phyloP scores from a whole-genome alignment of 768 basidiomycete species.

The Flagelloscypha sp. region DNA sequence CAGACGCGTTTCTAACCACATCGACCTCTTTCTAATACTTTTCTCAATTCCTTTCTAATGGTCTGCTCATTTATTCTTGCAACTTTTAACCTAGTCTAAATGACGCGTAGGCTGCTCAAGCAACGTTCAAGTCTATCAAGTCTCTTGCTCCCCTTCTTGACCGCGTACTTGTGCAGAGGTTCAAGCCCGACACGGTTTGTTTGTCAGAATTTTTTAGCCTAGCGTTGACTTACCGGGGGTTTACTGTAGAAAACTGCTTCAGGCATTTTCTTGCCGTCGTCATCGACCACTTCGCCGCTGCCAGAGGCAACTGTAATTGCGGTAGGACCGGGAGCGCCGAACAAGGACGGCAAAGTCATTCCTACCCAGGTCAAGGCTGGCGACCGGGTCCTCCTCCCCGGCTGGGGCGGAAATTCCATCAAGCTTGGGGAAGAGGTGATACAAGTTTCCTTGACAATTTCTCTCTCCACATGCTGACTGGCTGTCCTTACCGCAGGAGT shows the following conservation, averaged over 20 bases:
- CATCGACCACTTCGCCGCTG: constrained; percentile 75
- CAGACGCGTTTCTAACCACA: no score
- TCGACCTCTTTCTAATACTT: no score
- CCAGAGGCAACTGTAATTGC: constrained; percentile 97
- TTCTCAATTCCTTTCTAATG: no score
- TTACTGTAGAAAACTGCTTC: constrained; percentile 84
- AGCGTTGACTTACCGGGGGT: background rate
- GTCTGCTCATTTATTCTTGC: no score
- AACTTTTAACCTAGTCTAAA: no score
- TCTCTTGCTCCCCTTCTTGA: constrained; percentile 86
- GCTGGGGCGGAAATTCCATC: constrained; percentile 93
- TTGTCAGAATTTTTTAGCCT: background rate
- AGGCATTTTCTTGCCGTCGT: constrained; percentile 93
- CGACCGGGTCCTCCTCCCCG: constrained; percentile 88
- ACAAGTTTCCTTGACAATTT: constrained; percentile 13
- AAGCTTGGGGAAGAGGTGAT: constrained; percentile 95
- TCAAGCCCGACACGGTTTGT: constrained; percentile 86
- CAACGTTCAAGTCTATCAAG: constrained; percentile 94
- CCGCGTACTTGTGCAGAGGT: constrained; percentile 94
- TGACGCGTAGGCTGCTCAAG: constrained; percentile 59
- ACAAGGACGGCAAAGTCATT: constrained; percentile 72
- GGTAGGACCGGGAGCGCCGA: constrained; percentile 87
- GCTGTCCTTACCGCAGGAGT: constrained; percentile 56
- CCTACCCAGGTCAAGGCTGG: constrained; percentile 79
- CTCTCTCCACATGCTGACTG: constrained; percentile 1